These are phyloP conservation scores for Alternaria rosae DNA, from an alignment of 2,329 filamentous ascomycete species.

Conservation along the genomic window DNA sequence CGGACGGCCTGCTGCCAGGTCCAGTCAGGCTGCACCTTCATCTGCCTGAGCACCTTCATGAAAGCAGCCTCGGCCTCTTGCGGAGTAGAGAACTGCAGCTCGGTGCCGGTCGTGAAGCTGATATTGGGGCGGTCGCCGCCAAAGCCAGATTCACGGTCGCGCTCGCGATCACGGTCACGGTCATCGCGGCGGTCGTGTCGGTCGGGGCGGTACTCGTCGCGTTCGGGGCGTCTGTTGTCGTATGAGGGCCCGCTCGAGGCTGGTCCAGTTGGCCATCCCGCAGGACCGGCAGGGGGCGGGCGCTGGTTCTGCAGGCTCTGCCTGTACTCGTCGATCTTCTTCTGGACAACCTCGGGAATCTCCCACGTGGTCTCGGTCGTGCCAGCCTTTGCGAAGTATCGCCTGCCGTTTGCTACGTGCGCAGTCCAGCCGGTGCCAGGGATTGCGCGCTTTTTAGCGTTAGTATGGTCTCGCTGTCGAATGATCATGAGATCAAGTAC, in stretches of 20 bases:
- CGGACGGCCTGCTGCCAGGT: constrained; percentile 90
- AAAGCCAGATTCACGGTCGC: constrained; percentile 59
- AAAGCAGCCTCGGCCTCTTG: constrained; percentile 96
- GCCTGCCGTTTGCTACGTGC: constrained; percentile 78
- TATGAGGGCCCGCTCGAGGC: constrained; percentile 50
- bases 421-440: constrained; percentile 90
- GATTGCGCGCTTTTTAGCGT: constrained; percentile 71
- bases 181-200: constrained; percentile 35
- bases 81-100: constrained; percentile 59
- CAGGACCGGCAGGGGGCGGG: constrained; percentile 49
- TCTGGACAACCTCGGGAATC: constrained; percentile 75
- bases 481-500: constrained; percentile 54
- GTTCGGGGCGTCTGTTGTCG: constrained; percentile 44
- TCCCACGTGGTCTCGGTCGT: constrained; percentile 94
- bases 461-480: constrained; percentile 9
- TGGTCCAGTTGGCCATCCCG: constrained; percentile 68
- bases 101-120: constrained; percentile 59
- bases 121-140: constrained; percentile 43
- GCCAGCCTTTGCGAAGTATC: constrained; percentile 94
- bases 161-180: constrained; percentile 54
- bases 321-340: constrained; percentile 80
- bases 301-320: constrained; percentile 54
- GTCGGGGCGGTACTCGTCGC: constrained; percentile 39
- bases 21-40: constrained; percentile 89
- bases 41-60: constrained; percentile 84